These are phyloP conservation scores for Neurospora crassa DNA, from an alignment of 2,329 filamentous ascomycete genomes.

Conservation along the genomic window DNA sequence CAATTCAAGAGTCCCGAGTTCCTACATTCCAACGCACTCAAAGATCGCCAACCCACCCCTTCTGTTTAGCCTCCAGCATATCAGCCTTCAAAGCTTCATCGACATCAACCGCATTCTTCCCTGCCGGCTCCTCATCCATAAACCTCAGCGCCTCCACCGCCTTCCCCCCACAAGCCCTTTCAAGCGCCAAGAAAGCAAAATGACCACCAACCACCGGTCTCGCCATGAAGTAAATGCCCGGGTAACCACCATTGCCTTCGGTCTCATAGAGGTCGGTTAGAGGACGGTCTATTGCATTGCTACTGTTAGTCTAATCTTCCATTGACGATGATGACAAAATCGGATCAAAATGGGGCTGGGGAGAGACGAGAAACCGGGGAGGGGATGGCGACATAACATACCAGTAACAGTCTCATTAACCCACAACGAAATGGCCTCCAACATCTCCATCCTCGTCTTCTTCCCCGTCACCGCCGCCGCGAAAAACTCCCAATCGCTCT, in stretches of 20 bases:
- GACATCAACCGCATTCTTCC: slow-evolving; percentile 23
- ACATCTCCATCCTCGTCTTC: slow-evolving; percentile 58
- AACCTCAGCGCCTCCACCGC: slow-evolving; percentile 49
- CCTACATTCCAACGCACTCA: not conserved
- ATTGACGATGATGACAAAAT: too few relatives aligned
- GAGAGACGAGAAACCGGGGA: not conserved
- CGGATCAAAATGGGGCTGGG: too few relatives aligned
- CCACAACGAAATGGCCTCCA: slow-evolving; percentile 68
- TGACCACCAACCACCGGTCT: slow-evolving; percentile 77
- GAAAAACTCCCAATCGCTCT: slow-evolving; percentile 89
- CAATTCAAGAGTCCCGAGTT: not conserved
- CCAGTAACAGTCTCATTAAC: slow-evolving; percentile 70
- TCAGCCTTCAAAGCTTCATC: slow-evolving; percentile 19
- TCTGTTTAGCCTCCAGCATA: not conserved
- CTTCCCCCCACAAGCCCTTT: slow-evolving; percentile 65
- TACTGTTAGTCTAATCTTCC: too few relatives aligned
- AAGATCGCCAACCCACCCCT: slow-evolving; percentile 1
- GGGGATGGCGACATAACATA: slow-evolving; percentile 21
- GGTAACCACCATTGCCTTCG: slow-evolving; percentile 66
- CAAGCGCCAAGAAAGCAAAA: slow-evolving; percentile 76
- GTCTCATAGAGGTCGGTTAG: slow-evolving; percentile 79
- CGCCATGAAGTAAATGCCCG: slow-evolving; percentile 67
- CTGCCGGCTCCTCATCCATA: slow-evolving; percentile 29
- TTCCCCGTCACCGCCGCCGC: slow-evolving; percentile 68
- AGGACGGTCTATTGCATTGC: slow-evolving; percentile 44